Base-by-base conservation (phyloP, 352 stramenopile genomes). In the Phytophthora crassamura region DNA sequence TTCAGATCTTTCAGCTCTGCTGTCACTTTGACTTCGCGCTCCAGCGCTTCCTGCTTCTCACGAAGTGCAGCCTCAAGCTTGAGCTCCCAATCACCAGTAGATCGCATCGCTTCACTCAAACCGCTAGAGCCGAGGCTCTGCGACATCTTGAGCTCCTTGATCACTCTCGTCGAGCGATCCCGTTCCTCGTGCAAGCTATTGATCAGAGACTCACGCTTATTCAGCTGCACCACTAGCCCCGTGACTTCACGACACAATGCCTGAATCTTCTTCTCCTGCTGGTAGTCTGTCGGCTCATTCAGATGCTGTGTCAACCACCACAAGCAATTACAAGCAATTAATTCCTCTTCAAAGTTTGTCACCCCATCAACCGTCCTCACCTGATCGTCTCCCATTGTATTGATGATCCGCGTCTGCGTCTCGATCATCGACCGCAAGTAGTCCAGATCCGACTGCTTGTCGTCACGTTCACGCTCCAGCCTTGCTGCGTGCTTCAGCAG, bases 211-310 rank as follows among this genome's bases (percentile, higher is more conserved):
- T 93, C 79, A 1, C 77, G 72, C 34, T 93, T 69, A 11, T 69
- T 70, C 5, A 91, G 48, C 49, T 93, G 77, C 48, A 82, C 74
- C 7, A 88, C 76, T 0, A 93, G 59, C 1, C 61, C 64, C 0
- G 76, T 76, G 2, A 93, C 78, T 64, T 91, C 72, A 12, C 77
- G 79, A 49, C 77, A 89, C 5, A 93, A 52, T 8, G 77, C 73
- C 52, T 91, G 74, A 2, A 90, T 67, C 41, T 75, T 71, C 33
- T 77, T 82, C 40, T 86, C 78, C 46, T 85, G 67, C 15, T 74
- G 80, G 20, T 76, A 72, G 14, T 75, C 67, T 2, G 59, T 50
- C 0, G 75, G 54, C 22, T 86, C 56, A 30, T 51, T 75, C 46
- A 72, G 8, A 58, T 64, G 36, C 67, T 83, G 41, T 49, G 18